phyloP scores from a whole-genome alignment of 1,284 basidiomycete species.

The Pyrrhoderma noxium region DNA sequence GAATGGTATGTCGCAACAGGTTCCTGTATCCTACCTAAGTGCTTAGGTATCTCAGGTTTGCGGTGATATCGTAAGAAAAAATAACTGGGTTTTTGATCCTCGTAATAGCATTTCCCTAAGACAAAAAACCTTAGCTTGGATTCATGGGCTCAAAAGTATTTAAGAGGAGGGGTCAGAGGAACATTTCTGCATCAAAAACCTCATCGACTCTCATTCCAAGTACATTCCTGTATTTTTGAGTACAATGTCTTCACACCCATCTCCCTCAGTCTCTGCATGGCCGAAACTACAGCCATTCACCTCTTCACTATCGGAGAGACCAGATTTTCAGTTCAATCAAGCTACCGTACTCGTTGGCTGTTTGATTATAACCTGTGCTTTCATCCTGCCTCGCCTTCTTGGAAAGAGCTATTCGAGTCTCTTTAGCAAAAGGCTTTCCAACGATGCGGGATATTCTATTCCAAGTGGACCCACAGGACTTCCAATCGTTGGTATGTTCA shows the following conservation, averaged over 20 bases:
- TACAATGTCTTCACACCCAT: conserved; percentile 9
- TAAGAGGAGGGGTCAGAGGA: too few species aligned
- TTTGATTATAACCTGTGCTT: background rate
- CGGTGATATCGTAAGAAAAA: too few species aligned
- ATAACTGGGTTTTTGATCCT: too few species aligned
- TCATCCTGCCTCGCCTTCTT: background rate
- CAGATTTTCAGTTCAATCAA: conserved; percentile 4
- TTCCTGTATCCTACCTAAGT: too few species aligned
- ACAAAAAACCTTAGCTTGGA: too few species aligned
- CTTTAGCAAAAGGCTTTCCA: conserved; percentile 2
- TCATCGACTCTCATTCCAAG: too few species aligned
- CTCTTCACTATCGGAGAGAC: background rate
- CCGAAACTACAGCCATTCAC: conserved; percentile 9
- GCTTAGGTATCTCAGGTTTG: too few species aligned
- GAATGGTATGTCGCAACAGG: too few species aligned
- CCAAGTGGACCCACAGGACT: conserved; percentile 9
- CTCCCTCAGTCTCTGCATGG: conserved; percentile 7
- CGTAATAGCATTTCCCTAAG: too few species aligned
- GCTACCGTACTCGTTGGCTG: conserved; percentile 8
- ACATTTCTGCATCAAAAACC: too few species aligned
- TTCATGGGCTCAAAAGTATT: too few species aligned
- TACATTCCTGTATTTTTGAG: too few species aligned
- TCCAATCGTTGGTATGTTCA: conserved; percentile 8
- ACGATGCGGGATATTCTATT: conserved; percentile 8
- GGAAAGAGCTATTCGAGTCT: background rate